Evolutionary conservation across 257 asterid genomes (phyloP).

Genomic region (Gardenia jasminoides): DNA sequence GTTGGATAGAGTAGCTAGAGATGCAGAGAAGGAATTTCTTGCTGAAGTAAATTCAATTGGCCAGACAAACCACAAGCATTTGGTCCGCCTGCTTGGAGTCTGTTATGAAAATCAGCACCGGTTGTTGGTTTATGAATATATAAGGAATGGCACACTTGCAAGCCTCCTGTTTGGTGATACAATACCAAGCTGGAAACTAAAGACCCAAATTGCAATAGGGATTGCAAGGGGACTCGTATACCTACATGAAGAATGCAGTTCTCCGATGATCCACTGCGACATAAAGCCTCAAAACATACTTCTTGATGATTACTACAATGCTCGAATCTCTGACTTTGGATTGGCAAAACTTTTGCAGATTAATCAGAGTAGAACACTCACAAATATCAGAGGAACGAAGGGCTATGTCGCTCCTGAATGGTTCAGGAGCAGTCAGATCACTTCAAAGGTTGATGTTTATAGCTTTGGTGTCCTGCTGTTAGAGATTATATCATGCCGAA

Average conservation of each 20-base stretch:
- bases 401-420: constrained; percentile 47
- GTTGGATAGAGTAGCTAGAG: constrained; percentile 22
- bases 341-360: constrained; percentile 37
- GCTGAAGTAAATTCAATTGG: constrained; percentile 39
- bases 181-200: constrained; percentile 30
- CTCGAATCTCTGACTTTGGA: constrained; percentile 41
- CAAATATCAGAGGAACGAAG: constrained; percentile 37
- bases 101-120: constrained; percentile 29
- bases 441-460: constrained; percentile 35
- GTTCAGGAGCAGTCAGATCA: constrained; percentile 34
- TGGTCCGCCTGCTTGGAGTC: constrained; percentile 35
- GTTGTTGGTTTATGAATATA: constrained; percentile 36
- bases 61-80: constrained; percentile 41
- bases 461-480: constrained; percentile 38
- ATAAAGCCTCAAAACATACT: constrained; percentile 49
- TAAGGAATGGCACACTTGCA: constrained; percentile 37
- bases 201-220: constrained; percentile 31
- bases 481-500: constrained; percentile 35
- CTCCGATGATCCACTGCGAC: constrained; percentile 36
- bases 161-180: constrained; percentile 21
- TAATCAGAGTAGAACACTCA: constrained; percentile 29
- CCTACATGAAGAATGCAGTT: constrained; percentile 39
- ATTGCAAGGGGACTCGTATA: constrained; percentile 37
- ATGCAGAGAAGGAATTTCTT: constrained; percentile 32
- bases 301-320: constrained; percentile 30